Conservation (phyloP, 1,139 yeast species). For the Candida sp. region DNA sequence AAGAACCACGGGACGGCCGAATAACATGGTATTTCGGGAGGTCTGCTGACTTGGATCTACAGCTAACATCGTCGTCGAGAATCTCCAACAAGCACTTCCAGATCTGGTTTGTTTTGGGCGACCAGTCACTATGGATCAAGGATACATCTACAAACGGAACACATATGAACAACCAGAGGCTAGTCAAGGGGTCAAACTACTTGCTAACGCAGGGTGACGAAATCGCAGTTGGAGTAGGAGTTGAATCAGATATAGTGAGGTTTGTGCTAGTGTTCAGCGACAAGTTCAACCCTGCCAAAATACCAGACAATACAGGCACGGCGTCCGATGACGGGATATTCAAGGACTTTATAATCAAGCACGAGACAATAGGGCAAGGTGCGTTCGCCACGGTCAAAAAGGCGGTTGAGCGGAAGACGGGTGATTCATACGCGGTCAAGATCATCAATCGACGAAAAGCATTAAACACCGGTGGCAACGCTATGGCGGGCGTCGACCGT, state of each 20-base stretch:
- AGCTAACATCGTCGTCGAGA: constrained; percentile 65
- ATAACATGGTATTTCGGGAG: constrained; percentile 83
- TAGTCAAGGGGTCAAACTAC: constrained; percentile 83
- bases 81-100: constrained; percentile 81
- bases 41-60: constrained; percentile 65
- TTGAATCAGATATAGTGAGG: constrained; percentile 73
- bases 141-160: constrained; percentile 93
- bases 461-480: constrained; percentile 64
- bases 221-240: constrained; percentile 89
- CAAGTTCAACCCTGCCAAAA: constrained; percentile 39
- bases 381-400: constrained; percentile 96
- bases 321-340: constrained; percentile 55
- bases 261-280: constrained; percentile 70
- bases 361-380: constrained; percentile 92
- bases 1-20: constrained; percentile 30
- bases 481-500: constrained; percentile 72
- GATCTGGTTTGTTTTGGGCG: constrained; percentile 61
- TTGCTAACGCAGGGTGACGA: constrained; percentile 92
- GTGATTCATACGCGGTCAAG: constrained; percentile 88
- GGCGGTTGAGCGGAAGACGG: constrained; percentile 85
- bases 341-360: constrained; percentile 76
- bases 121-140: constrained; percentile 63
- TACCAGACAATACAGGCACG: constrained; percentile 22
- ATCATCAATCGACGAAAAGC: constrained; percentile 85
- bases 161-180: constrained; percentile 70